Evolutionary conservation across 257 asterid genomes (phyloP), one percentile per base, ranked within the genome.

Genomic region (Galeopsis tetrahit): DNA sequence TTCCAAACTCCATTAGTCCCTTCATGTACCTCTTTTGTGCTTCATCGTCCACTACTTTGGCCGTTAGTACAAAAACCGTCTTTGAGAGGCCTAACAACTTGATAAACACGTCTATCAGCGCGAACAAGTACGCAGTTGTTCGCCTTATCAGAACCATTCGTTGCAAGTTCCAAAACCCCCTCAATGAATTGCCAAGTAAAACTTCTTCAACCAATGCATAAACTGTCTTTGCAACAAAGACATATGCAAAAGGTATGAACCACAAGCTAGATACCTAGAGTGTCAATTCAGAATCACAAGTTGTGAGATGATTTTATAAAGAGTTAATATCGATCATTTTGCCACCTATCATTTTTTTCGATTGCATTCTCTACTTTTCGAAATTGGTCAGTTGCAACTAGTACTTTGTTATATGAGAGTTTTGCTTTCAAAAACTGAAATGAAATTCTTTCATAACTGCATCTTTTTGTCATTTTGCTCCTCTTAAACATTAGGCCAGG

Each of bases 161-260:
- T 48, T 87, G 94, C 28, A 69, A 17, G 75, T 87, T 91, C 90
- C 92, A 85, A 96, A 94, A 90, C 35, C 88, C 81, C 63, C 67
- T 85, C 28, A 83, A 11, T 2, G 88, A 82, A 0, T 79, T 80
- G 2, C 90, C 91, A 4, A 85, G 74, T 7, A 49, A 21, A n/a
- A 83, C 33, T n/a, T 80, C 80, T 63, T 91, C 96, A 0, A 38
- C 78, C 51, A 89, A 21, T 64, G 86, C 56, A 28, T 63, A 85
- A 0, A 8, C 66, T 0, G 70, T 71, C 72, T 71, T 82, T 2
- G 85, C 82, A 0, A 4, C 34, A 36, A 81, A 80, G 7, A 75
- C 88, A 13, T 81, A 88, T 0, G 84, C 89, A 63, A 81, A 90
- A 39, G 92, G 85, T 35, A 79, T 6, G 73, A 81, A 77, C 97